Evolutionary conservation across 1,284 basidiomycete species (phyloP), one percentile per base, ranked within the genome.

Genomic region (Tylopilus sp.): DNA sequence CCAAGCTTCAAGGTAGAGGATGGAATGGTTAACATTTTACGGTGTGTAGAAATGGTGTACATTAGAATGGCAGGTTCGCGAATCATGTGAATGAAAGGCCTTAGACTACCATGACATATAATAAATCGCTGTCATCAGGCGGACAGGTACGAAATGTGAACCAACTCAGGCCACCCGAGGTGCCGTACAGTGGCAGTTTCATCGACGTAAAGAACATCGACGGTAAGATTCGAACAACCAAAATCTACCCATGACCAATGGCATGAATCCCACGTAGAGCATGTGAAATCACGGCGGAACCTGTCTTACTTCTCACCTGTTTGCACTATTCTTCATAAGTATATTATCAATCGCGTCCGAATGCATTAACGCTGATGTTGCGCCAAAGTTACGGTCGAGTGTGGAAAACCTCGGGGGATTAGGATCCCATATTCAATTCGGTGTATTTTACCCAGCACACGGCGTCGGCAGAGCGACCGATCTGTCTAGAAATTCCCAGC

Each of bases 261-360:
- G 7, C 16, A 8, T 46, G 15, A 34, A 34, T 5, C 9, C 4
- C 13, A 30, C 2, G 2, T 48, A 79, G 78, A 70, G 25, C 69
- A 70, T 73, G 46, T 82, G 78, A 74, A 47, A 60, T 8, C 61
- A 66, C 30, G 65, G 69, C 8, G 76, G 76, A 5, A 69, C 67
- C 23, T 78, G 78, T 13, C 46, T 77, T 40, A 66, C 79, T 53
- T 70, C 76, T 1, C 70, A 74, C 55, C 81, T 79, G 78, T 81
- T 52, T 4, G 39, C 41, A 16, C 7, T 10, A 18, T 26, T 4
- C 19, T 30, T 15, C 11, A 21, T 21, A 25, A 19, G 3, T 7
- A 26, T 18, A 5, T 28, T 8, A 33, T 33, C 4, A 18, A 34
- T 28, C 5, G 28, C 12, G 21, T 2, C 15, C 39, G 9, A n/a